Evolutionary conservation across 1,284 basidiomycete genomes (phyloP).

Genomic region (Naganishia albida): DNA sequence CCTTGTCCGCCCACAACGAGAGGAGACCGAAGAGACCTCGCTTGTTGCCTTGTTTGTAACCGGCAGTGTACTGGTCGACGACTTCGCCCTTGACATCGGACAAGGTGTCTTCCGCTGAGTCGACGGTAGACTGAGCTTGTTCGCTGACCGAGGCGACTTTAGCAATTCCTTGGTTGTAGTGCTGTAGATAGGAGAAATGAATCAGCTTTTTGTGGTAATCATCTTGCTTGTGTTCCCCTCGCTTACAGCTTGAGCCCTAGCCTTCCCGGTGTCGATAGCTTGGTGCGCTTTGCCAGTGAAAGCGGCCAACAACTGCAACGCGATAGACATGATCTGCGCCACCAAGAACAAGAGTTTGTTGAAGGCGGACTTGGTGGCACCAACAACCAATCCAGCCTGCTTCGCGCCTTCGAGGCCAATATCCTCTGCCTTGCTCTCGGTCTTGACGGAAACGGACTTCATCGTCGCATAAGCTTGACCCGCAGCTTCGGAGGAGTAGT

Average conservation of each 20-base stretch:
- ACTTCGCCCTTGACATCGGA: constrained; percentile 20
- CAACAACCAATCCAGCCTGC: constrained; percentile 23
- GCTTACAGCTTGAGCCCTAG: constrained; percentile 18
- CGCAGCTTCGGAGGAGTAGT: constrained; percentile 22
- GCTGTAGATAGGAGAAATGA: not conserved
- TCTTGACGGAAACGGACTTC: constrained; percentile 14
- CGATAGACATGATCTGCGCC: constrained; percentile 23
- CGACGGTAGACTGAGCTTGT: constrained; percentile 2
- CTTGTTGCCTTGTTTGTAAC: constrained; percentile 23
- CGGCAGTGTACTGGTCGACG: constrained; percentile 13
- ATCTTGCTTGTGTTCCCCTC: not conserved
- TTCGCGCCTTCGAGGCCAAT: constrained; percentile 16
- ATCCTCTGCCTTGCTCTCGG: constrained; percentile 20
- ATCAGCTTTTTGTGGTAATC: not conserved
- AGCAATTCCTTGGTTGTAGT: constrained; percentile 23
- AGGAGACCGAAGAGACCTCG: constrained; percentile 17
- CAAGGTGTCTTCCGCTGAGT: constrained; percentile 16
- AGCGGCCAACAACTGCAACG: constrained; percentile 12
- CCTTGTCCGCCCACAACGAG: constrained; percentile 17
- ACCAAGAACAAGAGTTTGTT: constrained; percentile 19
- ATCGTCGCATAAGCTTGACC: constrained; percentile 19
- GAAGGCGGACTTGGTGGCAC: constrained; percentile 18
- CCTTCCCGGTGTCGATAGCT: constrained; percentile 13
- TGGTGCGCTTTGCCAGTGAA: constrained; percentile 20
- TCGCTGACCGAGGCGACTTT: not conserved